Evolutionary conservation across 495 filamentous ascomycete genomes (phyloP).

Genomic region (Hapsidospora chrysogenum): DNA sequence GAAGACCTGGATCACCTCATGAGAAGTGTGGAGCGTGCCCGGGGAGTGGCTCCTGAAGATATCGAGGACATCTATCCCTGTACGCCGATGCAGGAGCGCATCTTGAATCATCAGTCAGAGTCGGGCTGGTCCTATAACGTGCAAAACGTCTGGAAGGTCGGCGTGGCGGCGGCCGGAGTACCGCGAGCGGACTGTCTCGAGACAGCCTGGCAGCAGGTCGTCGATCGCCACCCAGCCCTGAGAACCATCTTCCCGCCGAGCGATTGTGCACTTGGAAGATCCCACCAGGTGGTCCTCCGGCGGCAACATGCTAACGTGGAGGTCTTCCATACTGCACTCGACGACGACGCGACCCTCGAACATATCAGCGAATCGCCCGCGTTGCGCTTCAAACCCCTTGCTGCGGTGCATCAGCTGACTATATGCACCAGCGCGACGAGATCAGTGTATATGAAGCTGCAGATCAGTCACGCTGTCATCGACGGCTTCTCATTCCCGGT

Average conservation of each 20-base stretch:
- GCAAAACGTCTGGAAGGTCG: slow-evolving; percentile 47
- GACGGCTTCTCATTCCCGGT: background rate
- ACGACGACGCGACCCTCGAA: too few relatives aligned
- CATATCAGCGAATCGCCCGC: too few relatives aligned
- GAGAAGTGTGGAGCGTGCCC: slow-evolving; percentile 26
- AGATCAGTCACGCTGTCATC: background rate
- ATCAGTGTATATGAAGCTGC: background rate
- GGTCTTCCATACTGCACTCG: background rate
- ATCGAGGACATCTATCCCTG: slow-evolving; percentile 43
- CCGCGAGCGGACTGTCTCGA: slow-evolving; percentile 24
- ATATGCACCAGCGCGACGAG: background rate
- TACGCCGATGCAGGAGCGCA: slow-evolving; percentile 50
- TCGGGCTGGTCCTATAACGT: slow-evolving; percentile 44
- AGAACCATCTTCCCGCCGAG: slow-evolving; percentile 27
- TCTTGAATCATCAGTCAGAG: slow-evolving; percentile 40
- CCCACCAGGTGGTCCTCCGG: slow-evolving; percentile 24
- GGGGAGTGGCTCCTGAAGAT: slow-evolving; percentile 30
- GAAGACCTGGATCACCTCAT: slow-evolving; percentile 35
- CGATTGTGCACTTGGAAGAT: slow-evolving; percentile 21
- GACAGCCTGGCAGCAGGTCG: slow-evolving; percentile 25
- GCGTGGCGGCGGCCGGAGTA: slow-evolving; percentile 16
- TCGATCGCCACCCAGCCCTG: slow-evolving; percentile 19
- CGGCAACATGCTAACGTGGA: background rate
- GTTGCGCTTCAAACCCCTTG: too few relatives aligned
- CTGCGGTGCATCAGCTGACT: background rate